These are phyloP conservation scores for Massariosphaeria phaeospora DNA, from an alignment of 495 filamentous ascomycete species.

Conservation along the genomic window DNA sequence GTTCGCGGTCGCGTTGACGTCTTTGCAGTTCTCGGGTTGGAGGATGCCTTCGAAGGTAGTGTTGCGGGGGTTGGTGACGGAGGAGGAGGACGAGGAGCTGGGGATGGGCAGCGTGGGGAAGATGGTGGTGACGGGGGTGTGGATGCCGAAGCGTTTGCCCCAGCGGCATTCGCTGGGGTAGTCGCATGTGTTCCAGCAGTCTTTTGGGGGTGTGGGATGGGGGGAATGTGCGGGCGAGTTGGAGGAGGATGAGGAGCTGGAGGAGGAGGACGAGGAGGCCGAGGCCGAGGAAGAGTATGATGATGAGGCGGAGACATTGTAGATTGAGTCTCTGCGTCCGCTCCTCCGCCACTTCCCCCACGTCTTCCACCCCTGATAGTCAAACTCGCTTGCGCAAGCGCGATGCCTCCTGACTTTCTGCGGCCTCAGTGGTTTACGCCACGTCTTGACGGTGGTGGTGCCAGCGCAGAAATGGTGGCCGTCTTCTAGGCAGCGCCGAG, in stretches of 20 bases:
- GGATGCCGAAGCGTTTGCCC: constrained; percentile 33
- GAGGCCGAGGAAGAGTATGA: background rate
- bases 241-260: background rate
- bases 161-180: constrained; percentile 42
- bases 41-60: constrained; percentile 14
- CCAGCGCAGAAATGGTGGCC: constrained; percentile 49
- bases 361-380: constrained; percentile 46
- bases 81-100: background rate
- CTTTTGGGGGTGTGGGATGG: constrained; percentile 19
- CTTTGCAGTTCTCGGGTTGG: constrained; percentile 10
- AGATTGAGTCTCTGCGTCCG: background rate
- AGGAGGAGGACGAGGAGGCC: background rate
- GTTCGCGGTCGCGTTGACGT: background rate
- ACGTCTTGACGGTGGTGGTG: constrained; percentile 36
- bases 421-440: constrained; percentile 26
- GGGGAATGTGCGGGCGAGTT: background rate
- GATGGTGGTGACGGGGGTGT: constrained; percentile 16
- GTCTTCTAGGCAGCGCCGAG: constrained; percentile 48
- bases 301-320: background rate
- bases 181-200: constrained; percentile 40
- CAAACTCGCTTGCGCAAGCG: constrained; percentile 46
- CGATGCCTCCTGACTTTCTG: constrained; percentile 35
- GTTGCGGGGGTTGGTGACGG: background rate
- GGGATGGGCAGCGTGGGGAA: background rate
- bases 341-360: constrained; percentile 41